Percentiles rank a stretch among this genome's conserved stretches.
Conservation (phyloP, 2,329 filamentous ascomycete genomes). For the Aspergillus puulaauensis region DNA sequence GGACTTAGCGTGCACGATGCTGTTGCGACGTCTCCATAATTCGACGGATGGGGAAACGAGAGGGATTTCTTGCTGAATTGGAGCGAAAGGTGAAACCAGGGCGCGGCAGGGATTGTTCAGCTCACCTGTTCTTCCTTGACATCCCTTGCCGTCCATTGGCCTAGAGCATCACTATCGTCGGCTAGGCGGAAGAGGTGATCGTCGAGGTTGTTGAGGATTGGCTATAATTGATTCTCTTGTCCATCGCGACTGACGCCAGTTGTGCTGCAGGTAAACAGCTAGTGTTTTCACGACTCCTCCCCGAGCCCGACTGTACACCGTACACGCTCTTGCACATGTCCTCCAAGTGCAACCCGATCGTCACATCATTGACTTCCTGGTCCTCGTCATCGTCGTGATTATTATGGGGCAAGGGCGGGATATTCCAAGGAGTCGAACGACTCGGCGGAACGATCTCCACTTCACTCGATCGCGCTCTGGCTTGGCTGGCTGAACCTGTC, state of each 20-base stretch:
- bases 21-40: neutral
- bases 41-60: neutral
- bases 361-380: neutral
- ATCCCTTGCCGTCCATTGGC: constrained; percentile 15
- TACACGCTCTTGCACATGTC: neutral
- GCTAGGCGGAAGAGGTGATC: constrained; percentile 7
- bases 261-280: neutral
- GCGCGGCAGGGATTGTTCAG: constrained; percentile 12
- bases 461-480: constrained; percentile 5
- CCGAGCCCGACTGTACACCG: neutral
- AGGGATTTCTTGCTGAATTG: constrained; percentile 1
- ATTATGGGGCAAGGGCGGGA: constrained; percentile 6
- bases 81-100: constrained; percentile 10
- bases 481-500: constrained; percentile 11
- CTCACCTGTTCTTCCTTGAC: constrained; percentile 7
- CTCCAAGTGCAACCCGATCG: neutral
- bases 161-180: constrained; percentile 1
- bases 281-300: neutral
- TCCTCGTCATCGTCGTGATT: constrained; percentile 1
- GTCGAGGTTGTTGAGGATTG: neutral
- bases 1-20: constrained; percentile 8
- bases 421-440: constrained; percentile 7
- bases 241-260: neutral
- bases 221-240: constrained; percentile 2
- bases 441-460: constrained; percentile 6